These are phyloP conservation scores for Alternaria panax DNA, from an alignment of 2,329 filamentous ascomycete species.

Conservation along the genomic window DNA sequence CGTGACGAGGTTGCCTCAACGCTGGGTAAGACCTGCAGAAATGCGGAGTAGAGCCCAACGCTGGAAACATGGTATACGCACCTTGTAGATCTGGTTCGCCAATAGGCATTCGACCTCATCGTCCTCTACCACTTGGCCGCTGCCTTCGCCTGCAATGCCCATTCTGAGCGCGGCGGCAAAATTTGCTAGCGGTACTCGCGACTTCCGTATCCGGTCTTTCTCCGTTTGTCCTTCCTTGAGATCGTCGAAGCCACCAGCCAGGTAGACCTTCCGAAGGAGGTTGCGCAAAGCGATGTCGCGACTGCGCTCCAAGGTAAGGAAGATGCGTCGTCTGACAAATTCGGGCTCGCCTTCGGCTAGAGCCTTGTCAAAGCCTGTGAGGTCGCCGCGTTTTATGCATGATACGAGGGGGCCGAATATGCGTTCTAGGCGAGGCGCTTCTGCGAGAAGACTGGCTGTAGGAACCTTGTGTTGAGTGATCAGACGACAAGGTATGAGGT, in stretches of 20 bases:
- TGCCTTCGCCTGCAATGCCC: constrained; percentile 64
- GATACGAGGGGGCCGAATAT: constrained; percentile 79
- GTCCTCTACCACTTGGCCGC: constrained; percentile 70
- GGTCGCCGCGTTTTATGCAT: constrained; percentile 83
- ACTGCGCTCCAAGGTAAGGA: constrained; percentile 89
- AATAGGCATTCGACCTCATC: constrained; percentile 96
- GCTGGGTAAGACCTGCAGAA: background rate
- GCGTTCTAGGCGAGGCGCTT: constrained; percentile 76
- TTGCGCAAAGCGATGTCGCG: constrained; percentile 93
- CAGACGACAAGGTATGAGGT: constrained; percentile 91
- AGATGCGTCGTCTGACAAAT: constrained; percentile 91
- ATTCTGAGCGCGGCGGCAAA: constrained; percentile 86
- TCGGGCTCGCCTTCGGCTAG: constrained; percentile 85
- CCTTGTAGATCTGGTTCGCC: constrained; percentile 99
- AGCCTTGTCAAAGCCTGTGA: constrained; percentile 83
- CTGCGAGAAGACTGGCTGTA: constrained; percentile 71
- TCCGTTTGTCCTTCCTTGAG: constrained; percentile 71
- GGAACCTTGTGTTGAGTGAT: constrained; percentile 88
- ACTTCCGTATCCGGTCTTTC: constrained; percentile 69
- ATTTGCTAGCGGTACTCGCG: constrained; percentile 80
- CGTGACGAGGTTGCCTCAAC: constrained; percentile 20
- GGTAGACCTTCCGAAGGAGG: constrained; percentile 87
- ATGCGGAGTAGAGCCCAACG: background rate
- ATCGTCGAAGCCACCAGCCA: constrained; percentile 80
- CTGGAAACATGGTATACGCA: constrained; percentile 52